Evolutionary conservation across 225 moss, liverwort and hornwort genomes (phyloP).

Genomic region (Asterella californica): DNA sequence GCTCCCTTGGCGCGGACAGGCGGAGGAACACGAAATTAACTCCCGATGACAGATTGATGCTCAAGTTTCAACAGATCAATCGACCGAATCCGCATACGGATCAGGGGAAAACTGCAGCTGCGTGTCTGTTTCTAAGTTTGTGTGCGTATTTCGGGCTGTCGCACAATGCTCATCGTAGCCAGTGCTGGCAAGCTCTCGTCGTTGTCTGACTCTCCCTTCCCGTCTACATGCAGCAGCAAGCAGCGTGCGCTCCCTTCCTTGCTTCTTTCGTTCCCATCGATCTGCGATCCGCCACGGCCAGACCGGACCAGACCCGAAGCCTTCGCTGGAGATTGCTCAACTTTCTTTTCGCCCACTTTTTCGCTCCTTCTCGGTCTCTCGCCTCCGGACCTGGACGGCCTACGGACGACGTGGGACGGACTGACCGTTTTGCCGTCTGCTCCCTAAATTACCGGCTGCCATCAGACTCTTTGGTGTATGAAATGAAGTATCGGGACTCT

Average conservation of each 20-base stretch:
- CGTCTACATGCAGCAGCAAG: neutral
- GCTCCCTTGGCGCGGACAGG: neutral
- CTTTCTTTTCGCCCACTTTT: neutral
- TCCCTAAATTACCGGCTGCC: too few species aligned
- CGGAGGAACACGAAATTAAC: neutral
- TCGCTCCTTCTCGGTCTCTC: neutral
- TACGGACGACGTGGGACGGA: too few species aligned
- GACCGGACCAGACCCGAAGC: neutral
- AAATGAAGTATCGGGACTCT: too few species aligned
- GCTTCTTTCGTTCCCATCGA: neutral
- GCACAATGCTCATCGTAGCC: neutral
- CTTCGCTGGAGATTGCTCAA: neutral
- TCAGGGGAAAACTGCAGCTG: neutral
- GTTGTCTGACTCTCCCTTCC: neutral
- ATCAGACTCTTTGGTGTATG: too few species aligned
- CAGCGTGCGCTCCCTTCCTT: neutral
- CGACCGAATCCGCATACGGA: neutral
- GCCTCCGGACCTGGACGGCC: too few species aligned
- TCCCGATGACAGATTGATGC: neutral
- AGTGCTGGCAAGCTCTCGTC: constrained; percentile 7
- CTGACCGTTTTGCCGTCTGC: too few species aligned
- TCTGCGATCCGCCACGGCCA: neutral
- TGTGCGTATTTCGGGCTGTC: too few species aligned
- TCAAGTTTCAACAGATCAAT: neutral
- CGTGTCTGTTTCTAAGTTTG: neutral